Conservation (phyloP, 2,329 filamentous ascomycete genomes). For the Tolypocladium tundrense region DNA sequence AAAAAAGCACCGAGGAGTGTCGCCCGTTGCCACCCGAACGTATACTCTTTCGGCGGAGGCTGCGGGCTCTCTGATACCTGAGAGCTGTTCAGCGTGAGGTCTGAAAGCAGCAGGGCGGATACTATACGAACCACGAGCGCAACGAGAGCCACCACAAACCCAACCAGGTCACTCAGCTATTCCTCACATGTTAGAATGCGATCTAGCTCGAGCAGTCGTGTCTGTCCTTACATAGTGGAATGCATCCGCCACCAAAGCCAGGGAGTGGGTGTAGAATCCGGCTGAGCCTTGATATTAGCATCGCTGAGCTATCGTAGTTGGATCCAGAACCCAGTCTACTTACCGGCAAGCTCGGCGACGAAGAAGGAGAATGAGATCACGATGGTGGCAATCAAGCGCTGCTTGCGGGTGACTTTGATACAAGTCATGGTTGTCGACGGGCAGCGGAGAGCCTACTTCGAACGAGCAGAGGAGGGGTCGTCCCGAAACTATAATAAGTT, state of each 20-base stretch:
- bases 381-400: conserved; percentile 37
- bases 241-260: conserved; percentile 66
- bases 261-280: conserved; percentile 59
- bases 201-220: neutral
- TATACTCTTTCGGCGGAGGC: conserved; percentile 37
- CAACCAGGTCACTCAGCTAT: conserved; percentile 60
- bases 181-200: neutral
- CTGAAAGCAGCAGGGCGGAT: too few species aligned
- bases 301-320: neutral
- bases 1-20: conserved; percentile 69
- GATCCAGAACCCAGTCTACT: neutral
- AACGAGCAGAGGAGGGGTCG: neutral
- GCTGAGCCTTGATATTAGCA: conserved; percentile 25
- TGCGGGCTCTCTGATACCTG: conserved; percentile 45
- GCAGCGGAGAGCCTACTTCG: neutral
- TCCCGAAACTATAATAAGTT: neutral
- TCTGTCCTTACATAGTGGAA: conserved; percentile 55
- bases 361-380: conserved; percentile 41
- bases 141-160: conserved; percentile 55
- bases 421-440: conserved; percentile 6
- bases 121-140: conserved; percentile 45
- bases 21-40: conserved; percentile 70
- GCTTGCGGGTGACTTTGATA: conserved; percentile 22
- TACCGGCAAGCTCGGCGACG: conserved; percentile 38
- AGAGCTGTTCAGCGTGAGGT: neutral